Conservation (phyloP, 805 yeast genomes). For the Tetrapisispora namnaoensis region DNA sequence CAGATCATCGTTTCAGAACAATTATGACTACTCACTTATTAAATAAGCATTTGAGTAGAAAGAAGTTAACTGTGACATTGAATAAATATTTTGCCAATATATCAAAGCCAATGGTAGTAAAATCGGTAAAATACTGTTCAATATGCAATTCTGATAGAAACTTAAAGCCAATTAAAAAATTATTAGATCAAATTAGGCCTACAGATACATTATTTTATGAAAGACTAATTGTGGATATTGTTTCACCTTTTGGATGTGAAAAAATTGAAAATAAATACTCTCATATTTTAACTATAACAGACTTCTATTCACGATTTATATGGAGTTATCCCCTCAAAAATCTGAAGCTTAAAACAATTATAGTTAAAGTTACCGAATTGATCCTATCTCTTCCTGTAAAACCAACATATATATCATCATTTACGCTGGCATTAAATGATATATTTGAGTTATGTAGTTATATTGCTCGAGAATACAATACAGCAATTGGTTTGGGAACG, state of each 20-base stretch:
- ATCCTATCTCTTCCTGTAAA: constrained; percentile 15
- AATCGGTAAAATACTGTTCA: constrained; percentile 21
- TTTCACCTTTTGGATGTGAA: constrained; percentile 18
- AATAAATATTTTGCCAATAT: constrained; percentile 19
- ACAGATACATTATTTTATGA: constrained; percentile 18
- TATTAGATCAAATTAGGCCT: constrained; percentile 12
- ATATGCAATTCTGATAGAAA: constrained; percentile 17
- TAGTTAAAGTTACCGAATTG: constrained; percentile 10
- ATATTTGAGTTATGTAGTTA: constrained; percentile 22
- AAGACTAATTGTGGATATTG: constrained; percentile 24
- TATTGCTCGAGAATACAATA: constrained; percentile 14
- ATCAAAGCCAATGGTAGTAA: constrained; percentile 13
- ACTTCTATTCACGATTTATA: constrained; percentile 22
- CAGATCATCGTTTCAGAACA: constrained; percentile 20
- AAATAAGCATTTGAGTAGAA: constrained; percentile 19
- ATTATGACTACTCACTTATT: constrained; percentile 26
- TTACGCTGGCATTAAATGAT: constrained; percentile 22
- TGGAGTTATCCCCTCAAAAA: constrained; percentile 26
- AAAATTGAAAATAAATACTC: constrained; percentile 22
- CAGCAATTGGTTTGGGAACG: constrained; percentile 23
- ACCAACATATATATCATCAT: constrained; percentile 25
- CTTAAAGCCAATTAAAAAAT: constrained; percentile 8
- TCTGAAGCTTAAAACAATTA: constrained; percentile 15
- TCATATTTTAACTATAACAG: constrained; percentile 22
- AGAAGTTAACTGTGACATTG: constrained; percentile 11